Conservation (phyloP, 768 basidiomycete species). For the Termitomyces heimii region DNA sequence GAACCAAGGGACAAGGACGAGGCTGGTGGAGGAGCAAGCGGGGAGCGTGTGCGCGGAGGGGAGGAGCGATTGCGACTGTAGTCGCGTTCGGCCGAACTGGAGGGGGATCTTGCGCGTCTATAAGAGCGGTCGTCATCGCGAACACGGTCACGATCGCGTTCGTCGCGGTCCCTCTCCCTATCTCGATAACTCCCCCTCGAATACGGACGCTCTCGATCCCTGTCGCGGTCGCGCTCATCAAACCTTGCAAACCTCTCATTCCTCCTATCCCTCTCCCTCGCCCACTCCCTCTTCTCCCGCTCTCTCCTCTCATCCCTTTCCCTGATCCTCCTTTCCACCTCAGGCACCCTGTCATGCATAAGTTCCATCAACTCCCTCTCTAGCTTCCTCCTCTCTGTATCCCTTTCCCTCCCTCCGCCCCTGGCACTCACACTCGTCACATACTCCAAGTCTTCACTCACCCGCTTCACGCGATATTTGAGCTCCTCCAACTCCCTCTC, state of each 20-base stretch:
- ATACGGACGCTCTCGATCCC: conserved; percentile 19
- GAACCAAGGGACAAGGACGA: conserved; percentile 9
- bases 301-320: conserved; percentile 71
- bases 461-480: conserved; percentile 74
- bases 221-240: conserved; percentile 30
- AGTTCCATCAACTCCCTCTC: conserved; percentile 84
- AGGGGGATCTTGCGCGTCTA: conserved; percentile 23
- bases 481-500: conserved; percentile 87
- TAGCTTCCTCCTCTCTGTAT: conserved; percentile 79
- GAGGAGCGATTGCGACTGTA: conserved; percentile 19
- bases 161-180: conserved; percentile 16
- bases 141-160: conserved; percentile 23
- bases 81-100: background rate
- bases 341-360: conserved; percentile 88
- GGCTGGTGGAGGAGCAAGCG: conserved; percentile 48
- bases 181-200: conserved; percentile 16
- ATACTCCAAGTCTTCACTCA: conserved; percentile 91
- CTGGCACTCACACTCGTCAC: conserved; percentile 45
- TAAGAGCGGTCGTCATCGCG: conserved; percentile 29
- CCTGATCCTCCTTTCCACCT: conserved; percentile 81
- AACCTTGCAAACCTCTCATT: conserved; percentile 78
- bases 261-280: conserved; percentile 72
- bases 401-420: conserved; percentile 66
- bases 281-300: conserved; percentile 73
- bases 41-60: conserved; percentile 41